A percentile compares a stretch with the other conserved stretches of the same genome.
phyloP scores from a whole-genome alignment of 1,284 basidiomycete species.

The Anthracocystis panici-leucophaei region DNA sequence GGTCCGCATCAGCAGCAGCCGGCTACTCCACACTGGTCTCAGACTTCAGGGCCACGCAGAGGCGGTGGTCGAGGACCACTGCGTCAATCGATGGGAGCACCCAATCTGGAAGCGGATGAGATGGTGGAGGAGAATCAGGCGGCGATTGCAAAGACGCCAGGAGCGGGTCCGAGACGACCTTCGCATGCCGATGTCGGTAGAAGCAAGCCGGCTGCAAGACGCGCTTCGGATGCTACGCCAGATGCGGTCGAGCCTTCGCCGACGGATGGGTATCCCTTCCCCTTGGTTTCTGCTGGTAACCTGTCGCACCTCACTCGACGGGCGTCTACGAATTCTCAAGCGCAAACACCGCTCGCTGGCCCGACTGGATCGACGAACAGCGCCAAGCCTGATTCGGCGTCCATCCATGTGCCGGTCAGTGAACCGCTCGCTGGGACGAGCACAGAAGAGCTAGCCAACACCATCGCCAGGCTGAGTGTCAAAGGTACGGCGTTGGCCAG shows the following conservation, averaged over 20 bases:
- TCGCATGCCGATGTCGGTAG: conserved; percentile 19
- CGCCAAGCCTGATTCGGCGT: conserved; percentile 3
- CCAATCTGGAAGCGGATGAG: conserved; percentile 21
- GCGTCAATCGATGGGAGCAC: conserved; percentile 13
- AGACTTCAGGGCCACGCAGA: conserved; percentile 34
- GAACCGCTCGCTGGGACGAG: conserved; percentile 27
- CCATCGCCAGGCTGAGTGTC: conserved; percentile 57
- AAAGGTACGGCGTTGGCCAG: conserved; percentile 47
- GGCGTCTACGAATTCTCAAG: conserved; percentile 51
- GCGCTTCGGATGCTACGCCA: conserved; percentile 41
- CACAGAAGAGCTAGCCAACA: conserved; percentile 54
- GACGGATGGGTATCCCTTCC: conserved; percentile 57
- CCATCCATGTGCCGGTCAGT: neutral
- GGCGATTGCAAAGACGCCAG: conserved; percentile 45
- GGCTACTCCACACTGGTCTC: conserved; percentile 62
- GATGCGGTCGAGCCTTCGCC: conserved; percentile 17
- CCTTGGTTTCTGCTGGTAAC: conserved; percentile 28
- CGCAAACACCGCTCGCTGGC: conserved; percentile 37
- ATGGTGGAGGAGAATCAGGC: conserved; percentile 14
- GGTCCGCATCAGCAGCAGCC: conserved; percentile 30
- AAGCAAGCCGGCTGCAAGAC: neutral
- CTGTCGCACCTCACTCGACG: conserved; percentile 38
- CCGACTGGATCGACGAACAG: conserved; percentile 7
- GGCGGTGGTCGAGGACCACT: neutral
- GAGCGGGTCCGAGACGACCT: conserved; percentile 37